Base-by-base conservation (phyloP, 495 filamentous ascomycete species). In the Friedmanniomyces simplex region DNA sequence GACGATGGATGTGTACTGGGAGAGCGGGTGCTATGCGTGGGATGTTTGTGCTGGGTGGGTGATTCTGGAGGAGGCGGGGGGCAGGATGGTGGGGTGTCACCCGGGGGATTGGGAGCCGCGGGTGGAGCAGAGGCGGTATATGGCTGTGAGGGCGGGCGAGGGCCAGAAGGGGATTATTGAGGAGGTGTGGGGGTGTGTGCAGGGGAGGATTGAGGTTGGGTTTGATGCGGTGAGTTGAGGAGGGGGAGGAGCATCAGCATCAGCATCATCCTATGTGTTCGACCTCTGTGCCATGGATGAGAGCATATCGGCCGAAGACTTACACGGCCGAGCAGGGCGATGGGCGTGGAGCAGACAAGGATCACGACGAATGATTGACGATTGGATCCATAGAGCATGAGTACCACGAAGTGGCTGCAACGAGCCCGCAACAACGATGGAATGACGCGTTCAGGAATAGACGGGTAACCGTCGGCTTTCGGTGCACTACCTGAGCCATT, bases 11-110 rank as follows among this genome's bases (percentile, higher is more conserved):
- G 52, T 83, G 30, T 96, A 94, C 63, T 96, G 91, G 91, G 91
- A 96, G 66, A 89, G 87, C 14, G 91, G 91, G 8, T 91, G 87
- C 68, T 96, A 88, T 85, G 88, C 87, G 26, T 96, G 91, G 91
- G 91, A 96, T 73, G 89, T 95, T 13, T 86, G 84, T 62, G 91
- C 91, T 8, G 91, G 83, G 0, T 95, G 91, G 91, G 83, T 90
- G 30, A 87, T 96, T 62, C 72, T 96, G 18, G 75, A 73, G 21
- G 91, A 96, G 71, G 87, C 89, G 0, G 91, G 91, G 0, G 91
- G 91, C 1, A 50, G 26, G 30, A 57, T 61, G 52, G 88, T 80
- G 2, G 80, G 84, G 66, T 87, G 83, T 3, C 94, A 91, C 66
- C 82, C 83, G 0, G 89, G 86, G 2, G 78, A 77, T 59, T 93